Evolutionary conservation across 228 moss, liverwort and hornwort species (phyloP), one percentile per base, ranked within the genome.

Genomic region (Sphagnum magellanicum): DNA sequence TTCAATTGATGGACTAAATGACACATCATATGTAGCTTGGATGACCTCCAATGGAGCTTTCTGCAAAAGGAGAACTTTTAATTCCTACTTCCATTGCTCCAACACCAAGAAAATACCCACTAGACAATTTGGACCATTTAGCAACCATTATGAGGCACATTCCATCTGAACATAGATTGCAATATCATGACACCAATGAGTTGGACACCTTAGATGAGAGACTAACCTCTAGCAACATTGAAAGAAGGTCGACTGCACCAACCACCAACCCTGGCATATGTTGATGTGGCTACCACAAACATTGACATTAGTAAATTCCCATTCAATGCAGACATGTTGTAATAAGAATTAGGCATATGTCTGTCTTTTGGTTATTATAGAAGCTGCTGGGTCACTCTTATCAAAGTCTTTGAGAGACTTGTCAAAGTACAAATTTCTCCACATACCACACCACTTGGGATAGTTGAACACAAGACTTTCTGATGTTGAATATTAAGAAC

Each of bases 231-330:
- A 94, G 87, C 69, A 94, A 82, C 88, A 94, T 91, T 49, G 91
- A 81, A 50, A 91, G 81, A 60, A 94, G 88, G 74, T 94, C 94
- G 65, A 94, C 74, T 63, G 94, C 94, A 66, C 91, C 94, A 32
- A 69, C 84, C 60, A 88, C 82, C 63, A 94, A 80, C 72, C 86
- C 91, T 53, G 68, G 74, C 14, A 86, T 75, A 53, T 83, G 83
- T 59, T 79, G 88, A 65, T 80, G 86, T 68, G 83, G 84, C 93
- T 94, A 87, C 50, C 64, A 79, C 51, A 59, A 48, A 67, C 8
- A 48, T 64, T 5, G 12, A 64, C 55, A 8, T 55, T 8, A 32
- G 32, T 32, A 32, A 32, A 32, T 32, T 32, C 3, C 32, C 32
- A 32, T 32, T 0, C 32, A 32, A 2, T 32, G 32, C 32, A n/a